phyloP scores from a whole-genome alignment of 352 stramenopile species.

The Blastocystis sp. region DNA sequence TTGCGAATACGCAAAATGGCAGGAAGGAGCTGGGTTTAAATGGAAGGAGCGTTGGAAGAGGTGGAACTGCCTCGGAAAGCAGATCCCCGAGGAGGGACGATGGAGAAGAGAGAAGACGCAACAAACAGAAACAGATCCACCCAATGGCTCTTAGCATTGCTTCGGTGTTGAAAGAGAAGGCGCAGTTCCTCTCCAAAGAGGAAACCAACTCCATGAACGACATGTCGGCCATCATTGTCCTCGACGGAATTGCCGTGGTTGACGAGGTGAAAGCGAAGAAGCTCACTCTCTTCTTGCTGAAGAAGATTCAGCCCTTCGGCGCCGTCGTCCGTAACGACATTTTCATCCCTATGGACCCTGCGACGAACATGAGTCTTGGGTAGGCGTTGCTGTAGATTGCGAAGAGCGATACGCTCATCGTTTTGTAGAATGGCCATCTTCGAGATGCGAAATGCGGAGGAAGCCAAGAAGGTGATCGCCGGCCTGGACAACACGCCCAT shows the following conservation, averaged over 20 bases:
- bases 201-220: slow-evolving; percentile 17
- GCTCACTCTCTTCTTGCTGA: slow-evolving; percentile 46
- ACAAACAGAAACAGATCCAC: neutral
- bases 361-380: slow-evolving; percentile 34
- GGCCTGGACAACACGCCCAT: slow-evolving; percentile 45
- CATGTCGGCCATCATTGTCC: slow-evolving; percentile 11
- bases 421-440: slow-evolving; percentile 36
- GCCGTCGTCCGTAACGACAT: slow-evolving; percentile 45
- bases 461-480: slow-evolving; percentile 21
- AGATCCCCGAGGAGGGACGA: too few species aligned
- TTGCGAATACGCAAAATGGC: too few species aligned
- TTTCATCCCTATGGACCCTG: slow-evolving; percentile 48
- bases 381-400: neutral
- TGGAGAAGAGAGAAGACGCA: too few species aligned
- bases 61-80: too few species aligned
- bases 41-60: too few species aligned
- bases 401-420: neutral
- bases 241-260: slow-evolving; percentile 41
- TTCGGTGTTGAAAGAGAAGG: slow-evolving; percentile 35
- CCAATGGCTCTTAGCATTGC: slow-evolving; percentile 55
- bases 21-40: too few species aligned
- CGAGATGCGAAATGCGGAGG: slow-evolving; percentile 27
- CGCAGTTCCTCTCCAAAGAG: slow-evolving; percentile 16
- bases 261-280: slow-evolving; percentile 61
- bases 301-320: slow-evolving; percentile 24